phyloP scores from a whole-genome alignment of 2,329 filamentous ascomycete genomes.

The Colletotrichum costaricense region DNA sequence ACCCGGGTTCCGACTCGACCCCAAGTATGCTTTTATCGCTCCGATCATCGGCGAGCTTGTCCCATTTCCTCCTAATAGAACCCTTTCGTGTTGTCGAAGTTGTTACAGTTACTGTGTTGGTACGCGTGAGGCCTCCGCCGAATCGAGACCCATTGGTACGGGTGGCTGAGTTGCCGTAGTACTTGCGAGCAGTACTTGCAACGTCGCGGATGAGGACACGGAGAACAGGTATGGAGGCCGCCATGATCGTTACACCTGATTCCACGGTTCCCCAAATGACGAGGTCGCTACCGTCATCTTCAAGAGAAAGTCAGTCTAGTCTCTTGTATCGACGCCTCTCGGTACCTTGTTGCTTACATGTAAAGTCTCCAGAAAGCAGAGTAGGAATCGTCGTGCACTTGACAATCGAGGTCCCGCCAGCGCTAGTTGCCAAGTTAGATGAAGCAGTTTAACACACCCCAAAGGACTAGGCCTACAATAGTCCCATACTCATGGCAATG shows the following conservation, averaged over 20 bases:
- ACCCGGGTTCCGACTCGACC: conserved; percentile 6
- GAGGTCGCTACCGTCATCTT: conserved; percentile 21
- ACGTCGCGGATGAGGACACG: conserved; percentile 34
- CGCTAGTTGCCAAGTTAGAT: conserved; percentile 20
- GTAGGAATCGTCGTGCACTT: conserved; percentile 33
- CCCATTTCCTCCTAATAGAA: conserved; percentile 17
- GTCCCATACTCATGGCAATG: conserved; percentile 34
- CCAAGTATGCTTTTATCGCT: conserved; percentile 34
- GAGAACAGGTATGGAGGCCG: conserved; percentile 33
- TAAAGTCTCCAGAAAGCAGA: conserved; percentile 25
- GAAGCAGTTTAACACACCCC: too few species aligned
- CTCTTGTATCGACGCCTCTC: conserved; percentile 41
- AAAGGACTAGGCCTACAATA: conserved; percentile 19
- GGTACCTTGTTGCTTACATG: conserved; percentile 26
- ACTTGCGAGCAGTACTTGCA: conserved; percentile 6
- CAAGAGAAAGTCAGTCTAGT: conserved; percentile 34
- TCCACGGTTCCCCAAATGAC: conserved; percentile 28
- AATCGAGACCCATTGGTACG: conserved; percentile 5
- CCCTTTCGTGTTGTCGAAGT: conserved; percentile 10
- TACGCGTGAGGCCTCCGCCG: neutral
- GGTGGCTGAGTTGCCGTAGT: conserved; percentile 16
- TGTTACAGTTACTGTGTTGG: conserved; percentile 23
- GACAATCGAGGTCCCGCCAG: conserved; percentile 35
- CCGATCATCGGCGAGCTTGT: conserved; percentile 29
- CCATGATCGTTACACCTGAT: conserved; percentile 24